A percentile compares a stretch with the other conserved stretches of the same genome.
Conservation (phyloP, 768 basidiomycete species). For the Paxillus ammoniavirescens region DNA sequence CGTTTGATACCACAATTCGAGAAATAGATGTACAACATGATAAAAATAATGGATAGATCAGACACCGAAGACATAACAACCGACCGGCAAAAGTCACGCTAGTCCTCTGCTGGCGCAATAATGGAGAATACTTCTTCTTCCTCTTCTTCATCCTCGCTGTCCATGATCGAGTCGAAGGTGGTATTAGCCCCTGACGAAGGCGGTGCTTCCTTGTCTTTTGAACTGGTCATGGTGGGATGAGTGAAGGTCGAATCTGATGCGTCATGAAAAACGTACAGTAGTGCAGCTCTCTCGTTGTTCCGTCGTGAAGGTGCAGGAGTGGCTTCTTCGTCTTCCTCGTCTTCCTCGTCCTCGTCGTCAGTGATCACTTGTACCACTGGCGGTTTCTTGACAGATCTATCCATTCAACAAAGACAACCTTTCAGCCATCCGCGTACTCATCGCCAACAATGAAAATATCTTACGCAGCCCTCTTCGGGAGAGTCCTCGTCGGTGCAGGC, state of each 20-base stretch:
- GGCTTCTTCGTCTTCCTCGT: constrained; percentile 40
- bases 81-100: not conserved
- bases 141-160: constrained; percentile 50
- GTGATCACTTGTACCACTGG: constrained; percentile 23
- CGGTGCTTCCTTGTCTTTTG: constrained; percentile 10
- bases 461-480: constrained; percentile 63
- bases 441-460: constrained; percentile 19
- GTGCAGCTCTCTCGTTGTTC: not conserved
- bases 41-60: not conserved
- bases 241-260: not conserved
- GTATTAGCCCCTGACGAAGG: constrained; percentile 11
- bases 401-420: not conserved
- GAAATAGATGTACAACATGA: not conserved
- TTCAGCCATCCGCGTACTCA: not conserved
- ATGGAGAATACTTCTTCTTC: constrained; percentile 47
- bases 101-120: constrained; percentile 33
- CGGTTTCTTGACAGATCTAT: constrained; percentile 42
- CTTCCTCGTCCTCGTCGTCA: constrained; percentile 1
- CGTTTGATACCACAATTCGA: not conserved
- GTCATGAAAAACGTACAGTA: constrained; percentile 10
- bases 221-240: not conserved
- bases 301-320: constrained; percentile 32
- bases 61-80: not conserved
- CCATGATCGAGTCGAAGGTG: constrained; percentile 51
- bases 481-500: constrained; percentile 44